These are phyloP conservation scores for Pseudogymnoascus sp. DNA, from an alignment of 2,329 filamentous ascomycete species.

Conservation along the genomic window DNA sequence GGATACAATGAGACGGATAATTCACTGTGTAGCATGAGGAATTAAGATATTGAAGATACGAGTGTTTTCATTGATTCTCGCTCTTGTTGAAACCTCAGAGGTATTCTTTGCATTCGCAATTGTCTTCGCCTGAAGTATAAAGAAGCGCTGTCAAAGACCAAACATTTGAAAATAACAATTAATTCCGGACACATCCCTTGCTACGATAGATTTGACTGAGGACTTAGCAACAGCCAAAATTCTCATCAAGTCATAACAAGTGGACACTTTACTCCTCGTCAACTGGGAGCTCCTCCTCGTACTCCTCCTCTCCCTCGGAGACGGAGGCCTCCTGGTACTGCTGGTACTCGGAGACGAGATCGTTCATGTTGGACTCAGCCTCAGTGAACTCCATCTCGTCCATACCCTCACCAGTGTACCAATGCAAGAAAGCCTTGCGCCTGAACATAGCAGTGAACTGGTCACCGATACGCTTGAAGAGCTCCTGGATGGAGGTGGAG, in stretches of 20 bases:
- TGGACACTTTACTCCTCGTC: conserved; percentile 51
- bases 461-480: conserved; percentile 99
- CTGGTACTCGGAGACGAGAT: conserved; percentile 98
- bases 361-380: conserved; percentile 99
- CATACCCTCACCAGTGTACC: conserved; percentile 99
- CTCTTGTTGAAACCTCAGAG: conserved; percentile 2
- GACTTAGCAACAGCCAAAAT: conserved; percentile 5
- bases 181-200: conserved; percentile 5
- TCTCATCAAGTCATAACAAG: conserved; percentile 6
- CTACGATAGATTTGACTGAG: conserved; percentile 7
- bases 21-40: neutral
- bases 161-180: conserved; percentile 8
- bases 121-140: conserved; percentile 2
- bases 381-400: conserved; percentile 99
- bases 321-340: conserved; percentile 99
- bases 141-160: neutral
- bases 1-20: neutral
- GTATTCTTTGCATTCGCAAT: conserved; percentile 5
- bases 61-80: conserved; percentile 7
- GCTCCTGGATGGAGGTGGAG: conserved; percentile 99
- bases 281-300: conserved; percentile 65
- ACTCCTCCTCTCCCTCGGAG: conserved; percentile 95
- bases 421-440: conserved; percentile 99
- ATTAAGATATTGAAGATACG: neutral
- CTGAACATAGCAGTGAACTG: conserved; percentile 99